These are phyloP conservation scores for Stagonosporopsis chrysanthemi DNA, from an alignment of 2,329 filamentous ascomycete genomes.

Conservation along the genomic window DNA sequence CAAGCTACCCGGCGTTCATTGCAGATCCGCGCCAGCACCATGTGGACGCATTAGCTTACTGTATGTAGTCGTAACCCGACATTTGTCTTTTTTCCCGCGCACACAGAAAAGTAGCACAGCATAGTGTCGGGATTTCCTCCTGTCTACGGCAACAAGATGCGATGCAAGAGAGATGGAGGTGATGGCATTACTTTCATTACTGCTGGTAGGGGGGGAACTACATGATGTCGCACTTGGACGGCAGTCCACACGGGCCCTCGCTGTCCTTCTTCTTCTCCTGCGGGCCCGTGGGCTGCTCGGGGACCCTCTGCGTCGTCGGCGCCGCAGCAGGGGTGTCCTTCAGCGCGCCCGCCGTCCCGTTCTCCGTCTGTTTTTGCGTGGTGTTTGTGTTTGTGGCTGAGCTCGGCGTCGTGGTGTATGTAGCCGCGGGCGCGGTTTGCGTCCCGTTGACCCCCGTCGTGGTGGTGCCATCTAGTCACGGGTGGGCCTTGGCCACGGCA, in stretches of 20 bases:
- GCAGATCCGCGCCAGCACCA: no score
- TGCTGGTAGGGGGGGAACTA: conserved; percentile 43
- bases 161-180: no score
- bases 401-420: neutral
- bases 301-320: conserved; percentile 19
- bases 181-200: neutral
- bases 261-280: conserved; percentile 54
- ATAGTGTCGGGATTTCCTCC: no score
- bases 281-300: conserved; percentile 30
- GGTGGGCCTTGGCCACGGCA: conserved; percentile 73
- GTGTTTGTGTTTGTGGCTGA: conserved; percentile 7
- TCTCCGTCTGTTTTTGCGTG: conserved; percentile 10
- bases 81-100: no score
- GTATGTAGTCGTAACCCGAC: no score
- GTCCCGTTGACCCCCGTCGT: neutral
- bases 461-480: conserved; percentile 75
- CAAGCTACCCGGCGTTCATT: no score
- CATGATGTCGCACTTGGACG: conserved; percentile 74
- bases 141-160: no score
- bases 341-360: conserved; percentile 14
- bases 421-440: neutral
- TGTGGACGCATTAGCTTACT: no score
- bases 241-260: conserved; percentile 79
- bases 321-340: conserved; percentile 30
- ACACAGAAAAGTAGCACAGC: no score